Evolutionary conservation across 345 rosid species (phyloP).

Genomic region (Rhodamnia argentea): DNA sequence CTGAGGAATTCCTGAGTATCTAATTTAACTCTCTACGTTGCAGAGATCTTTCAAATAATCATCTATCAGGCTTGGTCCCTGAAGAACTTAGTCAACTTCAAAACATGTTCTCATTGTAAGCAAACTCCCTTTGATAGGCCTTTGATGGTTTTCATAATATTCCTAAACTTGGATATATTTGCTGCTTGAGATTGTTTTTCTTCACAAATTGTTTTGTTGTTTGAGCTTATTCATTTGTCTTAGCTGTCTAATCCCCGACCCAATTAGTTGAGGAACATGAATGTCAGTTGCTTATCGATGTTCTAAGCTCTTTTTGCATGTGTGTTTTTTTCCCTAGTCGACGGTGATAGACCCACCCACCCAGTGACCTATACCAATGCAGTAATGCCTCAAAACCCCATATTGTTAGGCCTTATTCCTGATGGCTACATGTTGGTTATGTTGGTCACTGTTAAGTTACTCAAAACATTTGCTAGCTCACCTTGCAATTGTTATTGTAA

Average conservation of each 20-base stretch:
- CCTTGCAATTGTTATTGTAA: neutral
- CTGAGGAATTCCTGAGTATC: neutral
- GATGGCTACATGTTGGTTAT: neutral
- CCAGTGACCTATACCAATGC: neutral
- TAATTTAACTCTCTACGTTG: neutral
- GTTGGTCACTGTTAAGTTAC: neutral
- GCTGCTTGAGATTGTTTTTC: neutral
- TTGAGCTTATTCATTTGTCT: neutral
- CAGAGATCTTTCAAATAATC: slow-evolving; percentile 90
- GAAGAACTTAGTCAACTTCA: slow-evolving; percentile 76
- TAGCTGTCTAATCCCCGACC: neutral
- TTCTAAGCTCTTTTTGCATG: neutral
- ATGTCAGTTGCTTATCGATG: neutral
- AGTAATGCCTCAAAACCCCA: neutral
- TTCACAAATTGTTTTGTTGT: neutral
- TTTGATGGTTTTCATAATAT: neutral
- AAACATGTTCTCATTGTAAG: slow-evolving; percentile 61
- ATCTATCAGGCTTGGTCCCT: slow-evolving; percentile 70
- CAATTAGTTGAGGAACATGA: neutral
- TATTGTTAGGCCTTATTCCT: neutral
- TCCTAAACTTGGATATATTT: neutral
- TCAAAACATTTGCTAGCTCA: neutral
- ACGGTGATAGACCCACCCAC: neutral
- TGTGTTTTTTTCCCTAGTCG: neutral
- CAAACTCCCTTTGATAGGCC: neutral